Conservation (phyloP, 345 rosid species). For the Hibiscus trionum region DNA sequence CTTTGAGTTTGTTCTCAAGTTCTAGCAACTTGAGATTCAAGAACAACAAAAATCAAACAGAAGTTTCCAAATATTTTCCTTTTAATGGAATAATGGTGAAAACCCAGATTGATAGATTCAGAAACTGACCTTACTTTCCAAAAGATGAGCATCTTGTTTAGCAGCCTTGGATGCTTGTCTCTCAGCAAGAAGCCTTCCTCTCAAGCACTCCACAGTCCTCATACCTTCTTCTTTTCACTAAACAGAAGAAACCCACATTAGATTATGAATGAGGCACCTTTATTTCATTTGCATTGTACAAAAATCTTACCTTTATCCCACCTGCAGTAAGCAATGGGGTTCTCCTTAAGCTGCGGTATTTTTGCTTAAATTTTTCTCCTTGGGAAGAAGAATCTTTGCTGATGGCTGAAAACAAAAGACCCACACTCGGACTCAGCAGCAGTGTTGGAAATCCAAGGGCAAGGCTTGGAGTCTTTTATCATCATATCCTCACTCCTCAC, state of each 20-base stretch:
- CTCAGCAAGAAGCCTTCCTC: slow-evolving; percentile 86
- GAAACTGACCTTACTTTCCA: slow-evolving; percentile 45
- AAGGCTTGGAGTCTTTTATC: slow-evolving; percentile 3
- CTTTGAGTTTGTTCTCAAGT: slow-evolving; percentile 49
- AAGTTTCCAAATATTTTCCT: neutral
- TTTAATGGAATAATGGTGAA: neutral
- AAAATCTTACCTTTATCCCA: neutral
- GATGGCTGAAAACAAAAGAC: neutral
- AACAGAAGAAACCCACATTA: slow-evolving; percentile 23
- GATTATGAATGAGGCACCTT: slow-evolving; percentile 20
- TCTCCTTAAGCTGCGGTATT: neutral
- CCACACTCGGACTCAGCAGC: neutral
- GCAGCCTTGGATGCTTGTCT: slow-evolving; percentile 74
- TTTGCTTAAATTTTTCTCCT: neutral
- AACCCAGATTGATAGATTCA: neutral
- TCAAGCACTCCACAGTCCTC: slow-evolving; percentile 62
- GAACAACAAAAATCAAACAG: neutral
- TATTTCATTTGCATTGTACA: slow-evolving; percentile 22
- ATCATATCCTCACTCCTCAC: neutral
- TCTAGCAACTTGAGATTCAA: slow-evolving; percentile 43
- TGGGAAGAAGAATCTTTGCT: slow-evolving; percentile 3
- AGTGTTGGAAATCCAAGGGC: slow-evolving; percentile 2
- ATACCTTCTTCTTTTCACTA: slow-evolving; percentile 34
- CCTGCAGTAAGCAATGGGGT: neutral
- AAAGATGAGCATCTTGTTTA: slow-evolving; percentile 58